A percentile compares a stretch with the other conserved stretches of the same genome.
phyloP scores from a whole-genome alignment of 164 flowering plant species.

The Tetracentron sinense region DNA sequence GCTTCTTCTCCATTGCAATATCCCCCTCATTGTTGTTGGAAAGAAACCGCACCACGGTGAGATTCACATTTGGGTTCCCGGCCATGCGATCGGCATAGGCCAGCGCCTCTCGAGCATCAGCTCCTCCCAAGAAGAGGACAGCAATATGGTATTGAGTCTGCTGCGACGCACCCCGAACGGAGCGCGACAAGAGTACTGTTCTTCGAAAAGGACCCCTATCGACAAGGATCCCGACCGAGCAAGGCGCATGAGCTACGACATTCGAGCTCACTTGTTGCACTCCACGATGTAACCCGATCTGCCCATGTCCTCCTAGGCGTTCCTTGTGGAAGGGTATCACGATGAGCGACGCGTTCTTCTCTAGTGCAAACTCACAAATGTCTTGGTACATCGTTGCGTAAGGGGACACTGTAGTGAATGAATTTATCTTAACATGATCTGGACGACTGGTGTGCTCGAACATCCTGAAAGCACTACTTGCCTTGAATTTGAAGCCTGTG shows the following conservation, averaged over 20 bases:
- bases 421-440: conserved; percentile 26
- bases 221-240: conserved; percentile 72
- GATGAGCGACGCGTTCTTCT: conserved; percentile 36
- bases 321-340: conserved; percentile 44
- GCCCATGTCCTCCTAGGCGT: conserved; percentile 1
- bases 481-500: conserved; percentile 6
- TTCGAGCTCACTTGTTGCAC: conserved; percentile 21
- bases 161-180: no score
- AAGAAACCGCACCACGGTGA: conserved; percentile 52
- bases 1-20: no score
- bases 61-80: conserved; percentile 27
- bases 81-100: no score
- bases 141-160: neutral
- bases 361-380: conserved; percentile 53
- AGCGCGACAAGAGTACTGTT: neutral
- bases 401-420: conserved; percentile 41
- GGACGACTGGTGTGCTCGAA: conserved; percentile 25
- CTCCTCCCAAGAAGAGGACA: conserved; percentile 74
- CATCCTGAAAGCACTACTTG: conserved; percentile 40
- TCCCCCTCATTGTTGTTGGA: conserved; percentile 32
- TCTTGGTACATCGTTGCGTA: conserved; percentile 62
- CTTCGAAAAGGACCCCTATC: no score
- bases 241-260: conserved; percentile 47
- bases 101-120: no score
- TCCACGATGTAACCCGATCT: neutral